phyloP scores from a whole-genome alignment of 345 rosid species.

The Bruguiera sexangula region DNA sequence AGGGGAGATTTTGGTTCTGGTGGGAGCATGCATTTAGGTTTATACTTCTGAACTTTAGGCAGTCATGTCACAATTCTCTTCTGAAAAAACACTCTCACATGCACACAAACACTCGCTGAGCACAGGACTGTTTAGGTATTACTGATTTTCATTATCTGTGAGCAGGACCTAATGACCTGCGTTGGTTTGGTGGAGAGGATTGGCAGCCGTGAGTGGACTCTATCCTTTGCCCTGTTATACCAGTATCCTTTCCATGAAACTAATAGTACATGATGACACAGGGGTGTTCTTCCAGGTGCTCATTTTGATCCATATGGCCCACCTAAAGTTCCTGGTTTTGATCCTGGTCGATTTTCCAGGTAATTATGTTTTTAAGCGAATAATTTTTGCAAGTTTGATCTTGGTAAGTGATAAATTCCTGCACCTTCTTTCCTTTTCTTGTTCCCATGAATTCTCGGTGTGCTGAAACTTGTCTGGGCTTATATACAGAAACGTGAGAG shows the following conservation, averaged over 20 bases:
- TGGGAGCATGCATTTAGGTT: constrained; percentile 79
- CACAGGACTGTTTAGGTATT: not conserved
- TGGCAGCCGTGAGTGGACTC: constrained; percentile 48
- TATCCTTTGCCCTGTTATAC: not conserved
- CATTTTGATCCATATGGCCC: constrained; percentile 97
- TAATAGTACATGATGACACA: constrained; percentile 26
- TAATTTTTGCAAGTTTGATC: not conserved
- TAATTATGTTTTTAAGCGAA: constrained; percentile 15
- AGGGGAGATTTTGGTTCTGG: constrained; percentile 56
- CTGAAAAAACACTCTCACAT: not conserved
- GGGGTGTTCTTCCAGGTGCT: constrained; percentile 86
- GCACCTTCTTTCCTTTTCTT: no score
- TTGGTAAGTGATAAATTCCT: no score
- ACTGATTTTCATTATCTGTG: constrained; percentile 21
- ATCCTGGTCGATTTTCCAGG: constrained; percentile 71
- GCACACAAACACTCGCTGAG: not conserved
- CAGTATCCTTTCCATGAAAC: not conserved
- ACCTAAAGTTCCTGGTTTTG: constrained; percentile 77
- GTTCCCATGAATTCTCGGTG: no score
- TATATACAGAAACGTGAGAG: no score
- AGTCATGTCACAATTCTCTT: constrained; percentile 2
- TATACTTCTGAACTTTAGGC: constrained; percentile 13
- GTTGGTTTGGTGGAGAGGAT: constrained; percentile 49
- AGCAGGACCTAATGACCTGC: constrained; percentile 72
- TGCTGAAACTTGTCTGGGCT: no score